Conservation (phyloP, 2,329 filamentous ascomycete genomes). For the Aspergillus viridinutans region DNA sequence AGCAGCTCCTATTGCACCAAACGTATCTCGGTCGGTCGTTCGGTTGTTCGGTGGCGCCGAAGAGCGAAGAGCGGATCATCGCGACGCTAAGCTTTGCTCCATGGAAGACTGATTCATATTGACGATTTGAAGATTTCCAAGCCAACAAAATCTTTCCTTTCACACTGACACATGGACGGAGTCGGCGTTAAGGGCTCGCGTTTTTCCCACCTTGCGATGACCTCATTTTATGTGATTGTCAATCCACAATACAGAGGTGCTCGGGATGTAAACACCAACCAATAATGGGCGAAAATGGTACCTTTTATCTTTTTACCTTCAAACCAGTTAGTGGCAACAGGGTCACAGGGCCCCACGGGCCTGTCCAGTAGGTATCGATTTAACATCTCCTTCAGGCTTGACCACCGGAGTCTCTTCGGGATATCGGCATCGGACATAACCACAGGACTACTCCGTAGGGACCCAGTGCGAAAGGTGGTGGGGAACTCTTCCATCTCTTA, state of each 20-base stretch:
- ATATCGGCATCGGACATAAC: not conserved
- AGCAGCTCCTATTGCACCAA: not conserved
- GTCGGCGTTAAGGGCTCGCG: not conserved
- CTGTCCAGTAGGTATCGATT: not conserved
- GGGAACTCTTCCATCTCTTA: not conserved
- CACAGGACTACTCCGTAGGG: not conserved
- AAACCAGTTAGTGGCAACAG: not conserved
- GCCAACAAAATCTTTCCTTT: not conserved
- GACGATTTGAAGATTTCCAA: not conserved
- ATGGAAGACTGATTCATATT: not conserved
- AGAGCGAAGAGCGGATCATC: not conserved
- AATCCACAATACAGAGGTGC: not conserved
- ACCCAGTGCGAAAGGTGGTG: not conserved
- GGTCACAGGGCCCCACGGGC: not conserved
- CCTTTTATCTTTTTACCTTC: not conserved
- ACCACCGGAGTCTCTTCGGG: not conserved
- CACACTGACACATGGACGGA: not conserved
- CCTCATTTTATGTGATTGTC: not conserved
- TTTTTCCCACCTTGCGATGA: not conserved
- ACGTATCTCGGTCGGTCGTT: not conserved
- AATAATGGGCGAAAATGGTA: not conserved
- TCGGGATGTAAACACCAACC: not conserved
- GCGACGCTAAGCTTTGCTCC: not conserved
- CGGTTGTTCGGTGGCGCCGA: not conserved
- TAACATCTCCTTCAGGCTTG: not conserved